Evolutionary conservation across 2,329 filamentous ascomycete genomes (phyloP).

Genomic region (Hirsutella thompsonii): DNA sequence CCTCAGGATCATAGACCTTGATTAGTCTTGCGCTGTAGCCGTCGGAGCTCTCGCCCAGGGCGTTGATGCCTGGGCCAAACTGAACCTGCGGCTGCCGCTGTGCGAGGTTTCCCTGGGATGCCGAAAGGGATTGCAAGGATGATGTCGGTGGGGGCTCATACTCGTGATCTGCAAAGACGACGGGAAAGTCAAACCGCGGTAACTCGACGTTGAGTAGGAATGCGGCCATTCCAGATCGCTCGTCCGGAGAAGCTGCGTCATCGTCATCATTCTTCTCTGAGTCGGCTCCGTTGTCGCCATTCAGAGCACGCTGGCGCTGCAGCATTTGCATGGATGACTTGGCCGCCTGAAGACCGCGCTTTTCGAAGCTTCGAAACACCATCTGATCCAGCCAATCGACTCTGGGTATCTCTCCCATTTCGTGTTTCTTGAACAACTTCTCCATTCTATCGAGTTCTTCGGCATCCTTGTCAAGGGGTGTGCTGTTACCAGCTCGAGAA

Average conservation of each 20-base stretch:
- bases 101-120: slow-evolving; percentile 53
- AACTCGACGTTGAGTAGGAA: slow-evolving; percentile 86
- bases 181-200: slow-evolving; percentile 86
- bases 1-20: slow-evolving; percentile 85
- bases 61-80: slow-evolving; percentile 79
- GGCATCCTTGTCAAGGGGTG: slow-evolving; percentile 52
- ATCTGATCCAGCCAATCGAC: slow-evolving; percentile 94
- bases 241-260: slow-evolving; percentile 23
- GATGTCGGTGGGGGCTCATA: slow-evolving; percentile 80
- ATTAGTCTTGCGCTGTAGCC: slow-evolving; percentile 51
- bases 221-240: slow-evolving; percentile 35
- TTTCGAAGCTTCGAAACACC: slow-evolving; percentile 83
- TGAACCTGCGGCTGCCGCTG: slow-evolving; percentile 82
- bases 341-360: slow-evolving; percentile 52
- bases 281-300: slow-evolving; percentile 23
- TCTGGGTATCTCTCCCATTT: slow-evolving; percentile 89
- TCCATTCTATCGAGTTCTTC: slow-evolving; percentile 85
- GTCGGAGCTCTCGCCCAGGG: slow-evolving; percentile 38
- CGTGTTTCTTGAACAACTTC: slow-evolving; percentile 87
- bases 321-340: slow-evolving; percentile 48
- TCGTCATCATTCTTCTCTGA: slow-evolving; percentile 14
- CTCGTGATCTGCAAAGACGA: slow-evolving; percentile 90
- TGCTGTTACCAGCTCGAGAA: slow-evolving; percentile 33
- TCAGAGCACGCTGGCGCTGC: slow-evolving; percentile 31
- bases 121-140: slow-evolving; percentile 45